Evolutionary conservation across 2,329 filamentous ascomycete genomes (phyloP), one percentile per base, ranked within the genome.

Genomic region (Sporothrix dimorphospora): DNA sequence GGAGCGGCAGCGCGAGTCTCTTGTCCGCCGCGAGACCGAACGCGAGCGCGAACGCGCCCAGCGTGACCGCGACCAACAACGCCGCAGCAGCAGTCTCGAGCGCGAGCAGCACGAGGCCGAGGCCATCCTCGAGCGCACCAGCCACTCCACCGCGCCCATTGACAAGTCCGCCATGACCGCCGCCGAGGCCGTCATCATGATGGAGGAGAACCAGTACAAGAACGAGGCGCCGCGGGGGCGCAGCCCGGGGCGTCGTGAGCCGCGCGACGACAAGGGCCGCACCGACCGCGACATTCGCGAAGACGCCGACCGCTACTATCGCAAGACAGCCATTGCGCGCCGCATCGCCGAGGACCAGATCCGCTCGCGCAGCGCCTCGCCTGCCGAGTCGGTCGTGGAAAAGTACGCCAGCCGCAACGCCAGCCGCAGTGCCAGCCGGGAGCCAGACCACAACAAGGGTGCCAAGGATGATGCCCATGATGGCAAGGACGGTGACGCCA

Each of bases 281-380:
- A 75, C 72, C 9, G 75, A 76, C 65, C 75, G 75, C 24, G 71
- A 75, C 27, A 76, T 76, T 24, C 86, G 87, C 78, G 87, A 88
- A 75, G 84, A 88, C 73, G 89, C 88, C 40, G 83, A 91, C 77
- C 81, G 83, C 71, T 83, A 85, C 72, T 91, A 90, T 75, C 87
- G 88, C 71, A 85, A 89, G 77, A 82, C 83, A 49, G 82, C 82
- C 30, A 82, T 86, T 71, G 87, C 87, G 8, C 85, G 86, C 14
- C 87, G 85, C 77, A 85, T 87, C 70, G 84, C 82, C 57, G 82
- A 84, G 71, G 85, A 89, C 55, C 83, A 88, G 76, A 84, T 85
- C 59, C 86, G 85, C 47, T 86, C 86, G 40, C 85, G 86, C 69
- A 85, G 83, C 71, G 78, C 81, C 30, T 87, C 87, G 2, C 85